Conservation (phyloP, 495 filamentous ascomycete genomes). For the Aspergillus sclerotioniger region DNA sequence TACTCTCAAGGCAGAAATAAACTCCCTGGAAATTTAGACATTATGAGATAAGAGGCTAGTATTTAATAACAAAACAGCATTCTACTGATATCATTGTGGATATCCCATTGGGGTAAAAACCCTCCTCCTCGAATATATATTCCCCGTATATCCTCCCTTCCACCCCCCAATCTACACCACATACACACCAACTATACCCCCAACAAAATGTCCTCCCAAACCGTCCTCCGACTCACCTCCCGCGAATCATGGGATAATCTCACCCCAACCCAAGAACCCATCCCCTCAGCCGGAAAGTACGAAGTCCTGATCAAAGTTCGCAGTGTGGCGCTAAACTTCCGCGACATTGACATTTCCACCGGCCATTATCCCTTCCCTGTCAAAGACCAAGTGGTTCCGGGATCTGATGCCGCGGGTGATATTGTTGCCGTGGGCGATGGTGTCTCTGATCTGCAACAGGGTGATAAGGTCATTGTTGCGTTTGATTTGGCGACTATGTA, state of each 20-base stretch:
- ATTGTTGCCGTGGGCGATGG: conserved; percentile 60
- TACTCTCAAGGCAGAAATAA: too few species aligned
- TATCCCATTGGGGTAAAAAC: too few species aligned
- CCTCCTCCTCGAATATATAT: too few species aligned
- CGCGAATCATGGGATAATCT: neutral
- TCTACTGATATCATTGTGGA: too few species aligned
- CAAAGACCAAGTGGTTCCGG: conserved; percentile 54
- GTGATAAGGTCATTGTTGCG: conserved; percentile 63
- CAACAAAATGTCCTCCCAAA: neutral
- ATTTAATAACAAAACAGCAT: too few species aligned
- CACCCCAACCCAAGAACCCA: conserved; percentile 5
- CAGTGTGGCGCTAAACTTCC: conserved; percentile 67
- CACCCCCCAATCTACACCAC: too few species aligned
- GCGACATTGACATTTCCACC: conserved; percentile 64
- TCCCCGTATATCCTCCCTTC: too few species aligned
- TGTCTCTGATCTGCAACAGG: conserved; percentile 57
- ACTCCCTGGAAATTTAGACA: too few species aligned
- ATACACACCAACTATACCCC: too few species aligned
- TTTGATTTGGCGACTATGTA: conserved; percentile 68
- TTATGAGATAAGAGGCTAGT: too few species aligned
- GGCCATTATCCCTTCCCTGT: conserved; percentile 59
- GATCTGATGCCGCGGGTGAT: conserved; percentile 68
- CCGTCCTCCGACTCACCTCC: neutral
- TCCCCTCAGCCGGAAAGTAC: conserved; percentile 34
- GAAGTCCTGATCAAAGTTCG: conserved; percentile 63